Base-by-base conservation (phyloP, 75 land plant genomes). In the Selaginella moellendorffii region DNA sequence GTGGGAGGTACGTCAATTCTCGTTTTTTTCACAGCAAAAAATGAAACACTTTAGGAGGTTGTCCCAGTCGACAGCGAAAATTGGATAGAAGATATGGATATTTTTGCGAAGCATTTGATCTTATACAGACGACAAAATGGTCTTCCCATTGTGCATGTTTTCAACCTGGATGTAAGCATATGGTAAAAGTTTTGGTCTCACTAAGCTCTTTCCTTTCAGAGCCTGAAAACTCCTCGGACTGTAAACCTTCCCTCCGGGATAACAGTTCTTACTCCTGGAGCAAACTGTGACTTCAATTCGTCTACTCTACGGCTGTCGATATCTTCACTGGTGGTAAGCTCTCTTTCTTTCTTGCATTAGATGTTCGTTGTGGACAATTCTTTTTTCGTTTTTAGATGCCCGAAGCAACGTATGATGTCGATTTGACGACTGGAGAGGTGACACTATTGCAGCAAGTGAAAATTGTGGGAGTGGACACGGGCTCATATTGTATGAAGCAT, bases 371-470 rank as follows among this genome's bases (percentile, higher is more conserved):
- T 28, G 1, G 2, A 27, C 54, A 54, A 31, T 54, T 63, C 27
- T 61, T 64, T 1, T 74, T 5, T 76, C 67, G n/a, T n/a, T n/a
- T n/a, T n/a, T 81, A 95, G 99, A 86, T 95, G 91, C 99, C 99
- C 27, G 99, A 95, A 77, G 54, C 82, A n/a, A 54, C 80, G 22
- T 71, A 89, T 61, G 97, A 95, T 66, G 86, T 78, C 68, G 77
- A 86, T 67, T 79, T 95, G 78, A 64, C 70, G n/a, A 67, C 69
- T 2, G 72, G 58, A 58, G 59, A 25, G 52, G 74, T 74, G 24
- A 71, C 72, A 2, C 61, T 95, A 27, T 68, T 86, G n/a, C 88
- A 95, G 46, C 99, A 90, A 71, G 93, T 83, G 23, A 78, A 81
- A 26, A 72, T 83, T 19, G 1, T 12, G 1, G 85, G 76, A 21